Evolutionary conservation across 1,139 yeast genomes (phyloP).

Genomic region (Scheffersomyces insectosa): DNA sequence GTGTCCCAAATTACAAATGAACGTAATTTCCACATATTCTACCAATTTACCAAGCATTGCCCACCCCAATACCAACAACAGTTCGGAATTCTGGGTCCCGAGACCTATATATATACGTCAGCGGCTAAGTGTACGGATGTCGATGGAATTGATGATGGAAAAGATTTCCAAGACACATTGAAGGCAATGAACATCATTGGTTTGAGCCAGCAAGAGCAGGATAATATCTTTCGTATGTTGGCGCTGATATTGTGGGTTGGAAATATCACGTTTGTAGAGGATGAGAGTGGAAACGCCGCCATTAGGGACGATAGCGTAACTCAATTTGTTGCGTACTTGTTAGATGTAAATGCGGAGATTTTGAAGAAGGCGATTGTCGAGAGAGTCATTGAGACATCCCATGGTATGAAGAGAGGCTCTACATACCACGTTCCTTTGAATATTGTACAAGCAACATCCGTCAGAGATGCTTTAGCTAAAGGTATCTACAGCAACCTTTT

Average conservation of each 20-base stretch:
- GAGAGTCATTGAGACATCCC: constrained; percentile 85
- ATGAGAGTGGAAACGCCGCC: constrained; percentile 82
- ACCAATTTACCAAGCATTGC: constrained; percentile 92
- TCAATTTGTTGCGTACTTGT: constrained; percentile 86
- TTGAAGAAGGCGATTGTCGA: constrained; percentile 72
- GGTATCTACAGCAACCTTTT: constrained; percentile 90
- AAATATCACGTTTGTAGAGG: constrained; percentile 81
- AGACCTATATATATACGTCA: constrained; percentile 85
- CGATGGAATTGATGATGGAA: constrained; percentile 79
- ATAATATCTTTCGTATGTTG: constrained; percentile 80
- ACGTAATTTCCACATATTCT: constrained; percentile 95
- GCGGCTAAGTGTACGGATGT: constrained; percentile 85
- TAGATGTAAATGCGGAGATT: constrained; percentile 74
- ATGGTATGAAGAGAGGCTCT: constrained; percentile 87
- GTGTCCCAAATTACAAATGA: constrained; percentile 91
- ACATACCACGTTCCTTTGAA: constrained; percentile 94
- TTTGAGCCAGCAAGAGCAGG: constrained; percentile 77
- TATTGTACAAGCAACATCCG: constrained; percentile 89
- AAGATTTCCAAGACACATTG: constrained; percentile 78
- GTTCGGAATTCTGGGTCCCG: constrained; percentile 92
- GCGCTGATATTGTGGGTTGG: constrained; percentile 95
- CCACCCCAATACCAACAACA: constrained; percentile 78
- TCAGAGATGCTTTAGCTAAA: constrained; percentile 92
- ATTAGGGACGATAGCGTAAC: constrained; percentile 86
- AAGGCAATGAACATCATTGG: constrained; percentile 90